phyloP scores from a whole-genome alignment of 306 rosid species.

The Biancaea sappan region DNA sequence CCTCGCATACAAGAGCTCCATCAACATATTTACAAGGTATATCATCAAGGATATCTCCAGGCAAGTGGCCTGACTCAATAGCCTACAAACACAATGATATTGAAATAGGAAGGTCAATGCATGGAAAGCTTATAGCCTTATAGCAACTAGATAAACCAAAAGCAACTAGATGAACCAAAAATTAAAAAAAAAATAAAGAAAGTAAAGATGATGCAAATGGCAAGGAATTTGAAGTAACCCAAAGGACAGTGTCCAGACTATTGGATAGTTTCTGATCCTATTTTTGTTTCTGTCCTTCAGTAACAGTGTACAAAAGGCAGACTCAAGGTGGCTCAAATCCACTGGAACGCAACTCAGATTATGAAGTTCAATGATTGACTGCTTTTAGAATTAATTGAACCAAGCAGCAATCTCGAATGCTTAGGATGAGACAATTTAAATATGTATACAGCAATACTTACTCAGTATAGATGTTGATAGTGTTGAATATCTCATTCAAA shows the following conservation, averaged over 20 bases:
- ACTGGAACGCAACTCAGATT: conserved; percentile 4
- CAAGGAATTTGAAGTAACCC: conserved; percentile 21
- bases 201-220: conserved; percentile 21
- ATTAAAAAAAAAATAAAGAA: no score
- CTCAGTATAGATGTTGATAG: not conserved
- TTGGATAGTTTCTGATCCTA: conserved; percentile 10
- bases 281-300: conserved; percentile 29
- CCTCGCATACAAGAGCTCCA: conserved; percentile 94
- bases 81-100: conserved; percentile 60
- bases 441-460: not conserved
- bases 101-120: conserved; percentile 31
- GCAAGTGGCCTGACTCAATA: conserved; percentile 95
- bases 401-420: conserved; percentile 29
- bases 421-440: conserved; percentile 20
- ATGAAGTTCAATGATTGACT: conserved; percentile 23
- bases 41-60: conserved; percentile 91
- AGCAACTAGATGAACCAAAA: no score
- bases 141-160: conserved; percentile 19
- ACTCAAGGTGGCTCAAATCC: conserved; percentile 23
- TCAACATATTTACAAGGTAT: conserved; percentile 88
- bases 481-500: conserved; percentile 3
- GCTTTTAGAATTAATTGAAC: conserved; percentile 9
- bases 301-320: conserved; percentile 22
- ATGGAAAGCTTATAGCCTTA: not conserved
- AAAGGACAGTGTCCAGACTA: conserved; percentile 30